These are phyloP conservation scores for Capsicum pubescens DNA, from an alignment of 257 asterid species.

Conservation along the genomic window DNA sequence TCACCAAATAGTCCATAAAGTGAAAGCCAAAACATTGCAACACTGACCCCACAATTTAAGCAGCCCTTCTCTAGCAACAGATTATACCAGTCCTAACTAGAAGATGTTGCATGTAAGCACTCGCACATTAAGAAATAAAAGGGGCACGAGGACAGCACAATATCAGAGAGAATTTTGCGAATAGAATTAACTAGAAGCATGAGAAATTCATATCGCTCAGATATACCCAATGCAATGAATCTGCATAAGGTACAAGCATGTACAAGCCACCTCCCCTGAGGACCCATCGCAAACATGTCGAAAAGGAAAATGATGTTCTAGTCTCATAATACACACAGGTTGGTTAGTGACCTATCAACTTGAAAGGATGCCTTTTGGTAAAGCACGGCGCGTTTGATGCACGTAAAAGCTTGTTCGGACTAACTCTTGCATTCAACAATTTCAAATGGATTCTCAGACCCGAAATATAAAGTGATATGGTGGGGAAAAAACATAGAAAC, in stretches of 20 bases:
- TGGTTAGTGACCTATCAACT: constrained; percentile 22
- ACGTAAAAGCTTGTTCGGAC: neutral
- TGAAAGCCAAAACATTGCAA: constrained; percentile 20
- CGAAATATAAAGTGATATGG: neutral
- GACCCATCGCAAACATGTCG: constrained; percentile 4
- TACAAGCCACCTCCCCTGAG: constrained; percentile 10
- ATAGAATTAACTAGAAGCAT: neutral
- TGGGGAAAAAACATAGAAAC: neutral
- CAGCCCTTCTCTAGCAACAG: neutral
- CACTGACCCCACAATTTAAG: constrained; percentile 23
- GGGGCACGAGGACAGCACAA: neutral
- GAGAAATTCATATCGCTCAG: constrained; percentile 16
- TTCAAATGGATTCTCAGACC: constrained; percentile 16
- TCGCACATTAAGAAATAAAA: neutral
- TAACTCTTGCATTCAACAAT: constrained; percentile 22
- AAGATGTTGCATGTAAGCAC: constrained; percentile 24
- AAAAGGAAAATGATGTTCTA: neutral
- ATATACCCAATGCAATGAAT: neutral
- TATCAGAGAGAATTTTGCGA: neutral
- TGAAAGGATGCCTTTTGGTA: constrained; percentile 10
- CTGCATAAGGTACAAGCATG: constrained; percentile 12
- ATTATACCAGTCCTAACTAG: constrained; percentile 21
- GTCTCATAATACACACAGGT: neutral
- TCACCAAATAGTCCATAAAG: constrained; percentile 9
- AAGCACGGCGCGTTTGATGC: constrained; percentile 2